Evolutionary conservation across 805 yeast genomes (phyloP), one percentile per base, ranked within the genome.

Genomic region (Spathaspora boniae): DNA sequence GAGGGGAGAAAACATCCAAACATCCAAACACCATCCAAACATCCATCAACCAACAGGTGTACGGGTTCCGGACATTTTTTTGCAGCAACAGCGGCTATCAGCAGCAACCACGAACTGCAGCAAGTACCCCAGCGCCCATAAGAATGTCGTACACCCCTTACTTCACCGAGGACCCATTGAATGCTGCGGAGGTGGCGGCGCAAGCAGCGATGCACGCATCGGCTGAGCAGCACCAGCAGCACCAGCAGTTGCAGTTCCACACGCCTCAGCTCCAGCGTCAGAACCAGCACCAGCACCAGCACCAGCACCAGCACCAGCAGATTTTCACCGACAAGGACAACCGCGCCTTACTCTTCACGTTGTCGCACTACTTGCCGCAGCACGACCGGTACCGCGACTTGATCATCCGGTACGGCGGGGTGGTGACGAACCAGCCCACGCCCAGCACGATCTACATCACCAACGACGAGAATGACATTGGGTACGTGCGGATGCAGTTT

Each of bases 321-420:
- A n/a, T 38, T 1, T 38, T 38, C 16, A 18, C 28, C 24, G 42
- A 34, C 30, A 24, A 39, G 12, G 37, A 41, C 14, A 45, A 47
- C 9, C 25, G 36, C 15, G 40, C 51, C 12, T 31, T 50, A 34
- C 26, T 42, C 9, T 50, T 51, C 28, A 42, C 35, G 20, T 43
- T 51, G 8, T 45, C 45, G 9, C 11, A 12, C 9, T 34, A 37
- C 17, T 54, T 48, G 21, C 44, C 47, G 14, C 31, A 45, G 8
- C 30, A 47, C 16, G 33, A 41, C 6, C 37, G 38, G 16, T 48
- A 38, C 22, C 44, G 37, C 29, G 34, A 37, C 6, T 39, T 46
- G 26, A 47, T 51, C n/a, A 41, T 38, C 8, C 43, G 34, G n/a
- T 33, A 44, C 39, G 56, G 56, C 11, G 56, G 56, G 9, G 36